Conservation (phyloP, 228 moss, liverwort and hornwort species). For the Sphagnum magellanicum region DNA sequence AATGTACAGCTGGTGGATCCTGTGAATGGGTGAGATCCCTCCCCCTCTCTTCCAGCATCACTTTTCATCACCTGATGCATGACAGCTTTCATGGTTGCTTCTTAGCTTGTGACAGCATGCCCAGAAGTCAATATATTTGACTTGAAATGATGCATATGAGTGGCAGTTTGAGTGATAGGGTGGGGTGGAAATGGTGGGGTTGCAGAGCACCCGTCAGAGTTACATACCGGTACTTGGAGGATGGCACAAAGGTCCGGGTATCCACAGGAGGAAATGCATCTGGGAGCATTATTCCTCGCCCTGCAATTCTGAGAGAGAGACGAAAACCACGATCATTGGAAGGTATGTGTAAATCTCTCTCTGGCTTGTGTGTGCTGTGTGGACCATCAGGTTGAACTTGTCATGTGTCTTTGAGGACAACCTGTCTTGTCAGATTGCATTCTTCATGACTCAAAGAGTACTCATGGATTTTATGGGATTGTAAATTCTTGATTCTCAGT, state of each 20-base stretch:
- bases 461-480: not conserved
- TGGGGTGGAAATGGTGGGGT: not conserved
- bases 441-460: not conserved
- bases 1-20: slow-evolving; percentile 90
- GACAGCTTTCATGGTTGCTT: not conserved
- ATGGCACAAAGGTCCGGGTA: slow-evolving; percentile 86
- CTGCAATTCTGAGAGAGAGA: slow-evolving; percentile 76
- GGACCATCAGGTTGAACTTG: not conserved
- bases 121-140: too few relatives aligned
- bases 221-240: slow-evolving; percentile 79
- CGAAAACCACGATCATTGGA: slow-evolving; percentile 53
- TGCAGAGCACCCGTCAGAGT: slow-evolving; percentile 81
- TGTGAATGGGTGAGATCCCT: slow-evolving; percentile 55
- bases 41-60: not conserved
- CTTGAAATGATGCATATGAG: too few relatives aligned
- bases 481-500: not conserved
- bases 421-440: not conserved
- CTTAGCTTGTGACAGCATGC: not conserved
- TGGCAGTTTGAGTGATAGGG: too few relatives aligned
- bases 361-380: not conserved
- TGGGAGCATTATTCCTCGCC: slow-evolving; percentile 79
- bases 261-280: slow-evolving; percentile 93
- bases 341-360: slow-evolving; percentile 7
- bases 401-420: not conserved
- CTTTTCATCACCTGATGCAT: not conserved